A percentile compares a stretch with the other conserved stretches of the same genome.
Conservation (phyloP, 1,284 basidiomycete genomes). For the Cryptococcus neoformans region DNA sequence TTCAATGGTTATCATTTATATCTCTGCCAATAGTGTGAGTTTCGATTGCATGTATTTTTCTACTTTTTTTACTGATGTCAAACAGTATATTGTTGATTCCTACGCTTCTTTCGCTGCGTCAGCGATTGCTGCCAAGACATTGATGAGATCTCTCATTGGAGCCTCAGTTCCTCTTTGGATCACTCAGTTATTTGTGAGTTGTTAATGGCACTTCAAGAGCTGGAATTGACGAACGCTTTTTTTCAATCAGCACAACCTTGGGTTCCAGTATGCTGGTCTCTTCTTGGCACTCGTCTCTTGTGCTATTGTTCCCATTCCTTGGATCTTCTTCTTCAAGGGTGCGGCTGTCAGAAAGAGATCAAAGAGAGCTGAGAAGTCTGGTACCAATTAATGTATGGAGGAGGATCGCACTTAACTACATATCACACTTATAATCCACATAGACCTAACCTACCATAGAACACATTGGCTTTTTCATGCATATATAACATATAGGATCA, state of each 20-base stretch:
- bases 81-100: conserved; percentile 36
- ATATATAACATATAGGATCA: too few relatives aligned
- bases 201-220: too few relatives aligned
- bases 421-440: too few relatives aligned
- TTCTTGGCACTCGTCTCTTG: conserved; percentile 34
- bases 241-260: conserved; percentile 22
- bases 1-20: conserved; percentile 43
- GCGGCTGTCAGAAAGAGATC: conserved; percentile 8
- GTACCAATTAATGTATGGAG: too few relatives aligned
- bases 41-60: not conserved
- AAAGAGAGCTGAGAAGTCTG: conserved; percentile 2
- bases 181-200: conserved; percentile 27
- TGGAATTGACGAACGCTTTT: not conserved
- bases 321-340: conserved; percentile 43
- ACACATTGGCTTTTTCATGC: too few relatives aligned
- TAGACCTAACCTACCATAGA: too few relatives aligned
- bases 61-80: too few relatives aligned
- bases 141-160: conserved; percentile 52
- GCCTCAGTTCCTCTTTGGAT: conserved; percentile 43
- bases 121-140: conserved; percentile 54
- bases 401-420: too few relatives aligned
- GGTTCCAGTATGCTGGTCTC: conserved; percentile 38
- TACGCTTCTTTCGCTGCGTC: conserved; percentile 40
- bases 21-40: conserved; percentile 38
- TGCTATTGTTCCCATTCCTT: conserved; percentile 36